Evolutionary conservation across 2,329 filamentous ascomycete genomes (phyloP).

Genomic region (Talaromyces amestolkiae): DNA sequence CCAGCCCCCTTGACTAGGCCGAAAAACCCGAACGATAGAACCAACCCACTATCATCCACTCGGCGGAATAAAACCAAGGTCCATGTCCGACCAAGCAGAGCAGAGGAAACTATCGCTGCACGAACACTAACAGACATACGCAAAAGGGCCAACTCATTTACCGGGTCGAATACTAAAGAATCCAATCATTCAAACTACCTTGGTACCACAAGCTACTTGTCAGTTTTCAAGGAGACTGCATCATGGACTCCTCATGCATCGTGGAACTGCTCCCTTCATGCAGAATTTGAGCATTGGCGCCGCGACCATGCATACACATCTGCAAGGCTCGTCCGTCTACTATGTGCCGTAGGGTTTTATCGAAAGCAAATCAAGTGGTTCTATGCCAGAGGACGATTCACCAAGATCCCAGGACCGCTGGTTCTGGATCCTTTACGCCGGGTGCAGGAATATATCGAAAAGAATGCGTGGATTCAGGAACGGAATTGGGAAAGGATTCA

Average conservation of each 20-base stretch:
- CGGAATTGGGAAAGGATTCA: conserved; percentile 8
- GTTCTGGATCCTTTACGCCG: conserved; percentile 10
- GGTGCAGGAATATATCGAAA: conserved; percentile 12
- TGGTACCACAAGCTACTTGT: conserved; percentile 17
- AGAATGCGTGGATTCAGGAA: conserved; percentile 7
- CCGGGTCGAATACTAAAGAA: not conserved
- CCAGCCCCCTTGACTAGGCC: conserved; percentile 15
- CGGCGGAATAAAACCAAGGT: not conserved
- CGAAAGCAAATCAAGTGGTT: conserved; percentile 9
- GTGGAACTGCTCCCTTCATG: conserved; percentile 7
- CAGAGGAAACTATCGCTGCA: not conserved
- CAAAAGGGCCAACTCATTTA: not conserved
- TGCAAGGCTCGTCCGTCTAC: conserved; percentile 8
- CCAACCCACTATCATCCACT: not conserved
- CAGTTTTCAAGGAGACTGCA: conserved; percentile 12
- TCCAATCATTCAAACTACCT: conserved; percentile 5
- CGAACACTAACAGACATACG: not conserved
- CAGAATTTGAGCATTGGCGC: conserved; percentile 16
- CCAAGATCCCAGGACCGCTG: conserved; percentile 7
- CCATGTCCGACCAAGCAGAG: not conserved
- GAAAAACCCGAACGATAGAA: not conserved
- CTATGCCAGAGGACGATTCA: conserved; percentile 6
- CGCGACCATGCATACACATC: conserved; percentile 13
- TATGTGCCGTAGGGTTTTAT: conserved; percentile 7
- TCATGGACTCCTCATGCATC: conserved; percentile 2